Base-by-base conservation (phyloP, 148 eudicot genomes). In the Rhododendron kiyosumense region DNA sequence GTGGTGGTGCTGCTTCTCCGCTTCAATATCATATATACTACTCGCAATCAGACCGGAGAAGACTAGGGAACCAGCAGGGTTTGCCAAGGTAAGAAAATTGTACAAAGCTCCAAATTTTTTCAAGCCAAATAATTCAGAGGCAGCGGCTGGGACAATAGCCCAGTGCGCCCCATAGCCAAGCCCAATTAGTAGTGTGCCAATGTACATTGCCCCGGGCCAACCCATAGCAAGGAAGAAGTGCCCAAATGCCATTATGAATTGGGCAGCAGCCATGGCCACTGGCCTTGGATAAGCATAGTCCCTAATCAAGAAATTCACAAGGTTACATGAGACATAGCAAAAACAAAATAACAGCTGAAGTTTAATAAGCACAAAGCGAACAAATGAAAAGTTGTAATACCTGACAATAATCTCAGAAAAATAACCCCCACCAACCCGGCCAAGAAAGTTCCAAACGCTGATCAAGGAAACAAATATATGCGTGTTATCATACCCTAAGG, bases 111-210 rank as follows among this genome's bases (percentile, higher is more conserved):
- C 99, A 61, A 97, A 95, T 48, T 94, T 97, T 88, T 94, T 95
- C 85, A 95, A 85, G 45, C 99, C 99, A 88, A 97, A 97, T 81
- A 97, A 85, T 89, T 97, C 99, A 0, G 99, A 97, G 24, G 96
- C 96, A 41, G 98, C 88, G 78, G 99, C 98, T 1, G 99, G 99
- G 48, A 92, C 95, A 48, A 97, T 94, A 7, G 99, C 96, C 98
- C 99, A 97, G 86, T 97, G 98, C 24, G 98, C 98, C 22, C 99
- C 99, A 86, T 94, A 97, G 26, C 99, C 98, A 57, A 97, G 99
- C 52, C 99, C 99, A 5, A 94, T 95, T 85, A 97, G 85, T 67
- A 95, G 88, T 10, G 99, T 97, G 43, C 96, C 96, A n/a, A 93
- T 18, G 75, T 95, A 93, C 96, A 97, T 97, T 81, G 91, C 93